Evolutionary conservation across 768 basidiomycete species (phyloP).

Genomic region (Tricholomella constricta): DNA sequence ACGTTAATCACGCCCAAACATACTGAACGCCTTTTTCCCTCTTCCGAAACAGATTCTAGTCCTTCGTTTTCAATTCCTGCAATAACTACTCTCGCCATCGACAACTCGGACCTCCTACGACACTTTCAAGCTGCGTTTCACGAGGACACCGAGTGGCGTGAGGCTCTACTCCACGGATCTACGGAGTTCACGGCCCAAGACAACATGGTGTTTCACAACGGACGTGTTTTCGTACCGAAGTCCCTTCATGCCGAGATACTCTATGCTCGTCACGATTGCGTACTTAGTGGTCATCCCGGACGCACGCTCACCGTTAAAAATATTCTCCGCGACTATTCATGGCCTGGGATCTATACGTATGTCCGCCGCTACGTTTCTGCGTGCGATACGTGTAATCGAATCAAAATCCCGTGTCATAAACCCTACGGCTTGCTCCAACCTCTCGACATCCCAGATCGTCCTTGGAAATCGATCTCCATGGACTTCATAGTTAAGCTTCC

Average conservation of each 20-base stretch:
- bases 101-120: no score
- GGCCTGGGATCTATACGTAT: conserved; percentile 33
- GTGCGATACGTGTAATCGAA: conserved; percentile 33
- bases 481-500: conserved; percentile 47
- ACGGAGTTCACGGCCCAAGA: conserved; percentile 17
- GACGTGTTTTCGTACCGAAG: conserved; percentile 19
- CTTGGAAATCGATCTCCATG: conserved; percentile 40
- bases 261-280: conserved; percentile 34
- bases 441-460: conserved; percentile 35
- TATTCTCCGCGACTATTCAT: conserved; percentile 39
- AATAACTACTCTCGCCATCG: no score
- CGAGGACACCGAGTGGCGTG: no score
- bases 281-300: conserved; percentile 44
- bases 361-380: conserved; percentile 30
- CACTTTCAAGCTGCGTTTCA: no score
- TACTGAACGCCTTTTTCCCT: no score
- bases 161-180: no score
- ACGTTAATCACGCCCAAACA: no score
- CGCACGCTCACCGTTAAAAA: conserved; percentile 30
- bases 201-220: conserved; percentile 26
- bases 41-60: no score
- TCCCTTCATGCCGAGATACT: conserved; percentile 8
- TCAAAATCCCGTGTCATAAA: no score
- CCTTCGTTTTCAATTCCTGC: no score
- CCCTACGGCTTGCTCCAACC: conserved; percentile 29